Evolutionary conservation across 345 rosid genomes (phyloP), one percentile per base, ranked within the genome.

Genomic region (Corchorus olitorius): DNA sequence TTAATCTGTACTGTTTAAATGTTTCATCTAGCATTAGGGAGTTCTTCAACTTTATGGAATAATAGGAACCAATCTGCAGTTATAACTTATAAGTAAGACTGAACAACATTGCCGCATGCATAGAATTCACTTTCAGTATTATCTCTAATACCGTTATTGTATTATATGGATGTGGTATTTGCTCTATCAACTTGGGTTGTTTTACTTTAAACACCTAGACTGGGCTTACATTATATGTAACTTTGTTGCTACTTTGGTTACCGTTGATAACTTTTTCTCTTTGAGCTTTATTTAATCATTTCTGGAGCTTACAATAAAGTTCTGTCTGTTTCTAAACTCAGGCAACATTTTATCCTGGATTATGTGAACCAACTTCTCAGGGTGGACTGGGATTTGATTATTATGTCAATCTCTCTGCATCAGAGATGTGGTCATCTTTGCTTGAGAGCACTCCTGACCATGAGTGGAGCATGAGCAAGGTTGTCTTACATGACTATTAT

Each of bases 391-490:
- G 99, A 77, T 95, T 95, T 81, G 96, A 95, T 83, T 95, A 89
- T 80, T 89, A 88, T 76, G 94, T 92, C 78, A 95, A 95, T 82
- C 83, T 90, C 68, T 92, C 99, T 80, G 93, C 88, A 45, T 66
- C 98, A 72, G 98, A 93, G 80, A 93, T 95, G 99, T 95, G 99
- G 99, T 80, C 70, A 71, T 90, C 98, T 80, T 87, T 88, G 78
- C 88, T 93, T 76, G 89, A 91, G 78, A 80, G 81, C 73, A 74
- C 85, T 76, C 92, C 97, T 6, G 97, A 88, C 69, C 84, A 76
- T 37, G 93, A 92, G 56, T 93, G 99, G 99, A 95, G 88, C 87
- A 95, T 93, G 99, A 92, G 81, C 88, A 93, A 95, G 99, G 98
- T 93, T 80, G 60, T 78, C 22, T 65, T 63, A 73, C 48, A 67